Evolutionary conservation across 768 basidiomycete species (phyloP), one percentile per base, ranked within the genome.

Genomic region (Cyathus striatus): DNA sequence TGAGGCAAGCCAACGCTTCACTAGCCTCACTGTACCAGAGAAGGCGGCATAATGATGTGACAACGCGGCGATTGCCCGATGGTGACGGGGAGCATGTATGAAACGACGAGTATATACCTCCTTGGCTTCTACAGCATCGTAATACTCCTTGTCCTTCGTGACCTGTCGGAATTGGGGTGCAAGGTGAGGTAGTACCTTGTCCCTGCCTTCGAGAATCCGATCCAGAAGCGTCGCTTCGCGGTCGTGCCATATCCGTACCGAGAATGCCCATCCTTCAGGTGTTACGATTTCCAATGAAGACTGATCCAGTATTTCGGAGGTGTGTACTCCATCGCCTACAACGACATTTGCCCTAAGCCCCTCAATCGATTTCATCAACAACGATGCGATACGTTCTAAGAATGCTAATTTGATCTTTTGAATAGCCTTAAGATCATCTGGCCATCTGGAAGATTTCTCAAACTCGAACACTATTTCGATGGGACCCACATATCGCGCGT

Each of bases 391-490:
- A 30, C 80, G 78, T 56, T 92, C 89, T 47, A 97, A 79, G 58
- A 98, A 86, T 0, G 94, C 95, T 1, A 95, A 69, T 60, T 98
- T 98, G 62, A 92, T 84, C 49, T 90, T 90, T 60, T 96, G 95
- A 37, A 97, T 87, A 0, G 93, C 92, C 14, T 71, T 74, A 3
- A 98, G 73, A 50, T 98, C 92, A 55, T 98, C 94, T 0, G 96
- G 95, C 96, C 96, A 99, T 48, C 79, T 78, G 0, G 85, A 81
- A 0, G 92, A 95, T 48, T 85, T 87, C 58, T 98, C 95, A 53
- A 97, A 96, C 59, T 94, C 87, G 23, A 98, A 62, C 18, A 92
- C 60, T 38, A 92, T 66, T 12, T 86, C 78, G 49, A 92, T 86
- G 2, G 78, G 72, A 0, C 83, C 77, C 10, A 84, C 57, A 56